These are phyloP conservation scores for Ocimum tenuiflorum DNA, from an alignment of 257 asterid species.

Conservation along the genomic window DNA sequence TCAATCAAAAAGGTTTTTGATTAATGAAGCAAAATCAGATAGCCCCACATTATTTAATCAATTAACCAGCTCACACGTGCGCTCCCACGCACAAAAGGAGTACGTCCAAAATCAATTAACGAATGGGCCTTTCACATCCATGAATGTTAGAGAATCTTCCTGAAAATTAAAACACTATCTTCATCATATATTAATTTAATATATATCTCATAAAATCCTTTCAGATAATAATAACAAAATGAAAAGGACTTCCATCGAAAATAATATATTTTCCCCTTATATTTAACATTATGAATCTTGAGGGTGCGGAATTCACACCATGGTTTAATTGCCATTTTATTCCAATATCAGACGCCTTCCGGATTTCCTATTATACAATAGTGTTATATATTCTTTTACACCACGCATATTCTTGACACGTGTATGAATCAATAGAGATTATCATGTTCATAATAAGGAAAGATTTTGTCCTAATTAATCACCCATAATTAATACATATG, in stretches of 20 bases:
- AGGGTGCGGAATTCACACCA: too few species aligned
- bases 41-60: not conserved
- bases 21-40: too few species aligned
- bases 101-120: not conserved
- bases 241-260: not conserved
- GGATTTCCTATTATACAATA: not conserved
- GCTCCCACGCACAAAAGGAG: not conserved
- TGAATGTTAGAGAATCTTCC: not conserved
- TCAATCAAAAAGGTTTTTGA: too few species aligned
- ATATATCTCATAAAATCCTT: too few species aligned
- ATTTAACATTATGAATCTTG: too few species aligned
- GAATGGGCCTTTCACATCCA: not conserved
- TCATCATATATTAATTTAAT: not conserved
- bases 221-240: not conserved
- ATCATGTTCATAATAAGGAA: too few species aligned
- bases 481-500: too few species aligned
- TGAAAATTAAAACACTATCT: not conserved
- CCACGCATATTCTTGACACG: too few species aligned
- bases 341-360: not conserved
- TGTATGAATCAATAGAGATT: too few species aligned
- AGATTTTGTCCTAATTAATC: too few species aligned
- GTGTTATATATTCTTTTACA: too few species aligned
- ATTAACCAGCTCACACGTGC: not conserved
- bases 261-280: not conserved
- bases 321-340: not conserved